Conservation (phyloP, 345 rosid species). For the Brassica incana region DNA sequence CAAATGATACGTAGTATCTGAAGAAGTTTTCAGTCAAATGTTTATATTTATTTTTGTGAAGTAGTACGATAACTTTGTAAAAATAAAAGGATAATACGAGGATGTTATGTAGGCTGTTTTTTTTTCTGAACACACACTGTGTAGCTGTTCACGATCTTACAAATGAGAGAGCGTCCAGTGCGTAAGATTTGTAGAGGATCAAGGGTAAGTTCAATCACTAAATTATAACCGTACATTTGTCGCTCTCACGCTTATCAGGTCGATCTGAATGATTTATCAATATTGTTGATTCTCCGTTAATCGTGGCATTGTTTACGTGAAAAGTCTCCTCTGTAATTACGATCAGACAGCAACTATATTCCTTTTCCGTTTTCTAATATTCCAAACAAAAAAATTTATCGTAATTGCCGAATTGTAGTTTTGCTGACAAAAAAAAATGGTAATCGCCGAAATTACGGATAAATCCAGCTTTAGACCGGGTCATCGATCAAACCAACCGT, state of each 20-base stretch:
- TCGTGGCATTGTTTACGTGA: constrained; percentile 25
- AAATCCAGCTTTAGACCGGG: not conserved
- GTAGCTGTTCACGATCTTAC: too few species aligned
- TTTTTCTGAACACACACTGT: too few species aligned
- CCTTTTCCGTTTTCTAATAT: not conserved
- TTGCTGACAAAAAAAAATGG: too few species aligned
- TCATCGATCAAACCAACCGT: not conserved
- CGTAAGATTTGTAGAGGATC: constrained; percentile 5
- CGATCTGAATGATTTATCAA: constrained; percentile 1
- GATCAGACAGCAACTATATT: constrained; percentile 27
- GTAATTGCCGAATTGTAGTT: too few species aligned
- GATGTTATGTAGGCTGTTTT: not conserved
- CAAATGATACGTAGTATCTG: not conserved
- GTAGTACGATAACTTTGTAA: not conserved
- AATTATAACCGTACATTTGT: not conserved
- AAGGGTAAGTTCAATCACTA: not conserved
- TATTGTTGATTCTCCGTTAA: constrained; percentile 26
- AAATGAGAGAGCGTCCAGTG: not conserved
- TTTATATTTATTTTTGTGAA: not conserved
- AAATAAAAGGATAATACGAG: not conserved
- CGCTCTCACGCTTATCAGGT: not conserved
- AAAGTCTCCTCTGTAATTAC: not conserved
- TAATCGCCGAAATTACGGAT: not conserved
- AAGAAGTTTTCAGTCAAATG: not conserved
- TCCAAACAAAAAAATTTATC: not conserved